Conservation (phyloP, 768 basidiomycete genomes). For the Boletus vermiculosoides region DNA sequence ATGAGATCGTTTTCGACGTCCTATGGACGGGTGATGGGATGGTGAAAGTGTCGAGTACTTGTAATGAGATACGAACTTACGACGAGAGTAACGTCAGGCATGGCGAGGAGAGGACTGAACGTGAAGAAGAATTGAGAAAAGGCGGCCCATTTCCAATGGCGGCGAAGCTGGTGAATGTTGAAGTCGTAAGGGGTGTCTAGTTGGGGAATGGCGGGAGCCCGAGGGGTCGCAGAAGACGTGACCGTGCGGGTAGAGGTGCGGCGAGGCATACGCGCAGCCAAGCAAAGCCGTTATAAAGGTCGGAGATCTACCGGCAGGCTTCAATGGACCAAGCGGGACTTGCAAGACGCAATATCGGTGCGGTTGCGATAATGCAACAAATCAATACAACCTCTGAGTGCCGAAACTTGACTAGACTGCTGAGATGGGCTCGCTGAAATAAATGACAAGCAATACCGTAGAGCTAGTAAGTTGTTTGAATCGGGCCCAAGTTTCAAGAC, state of each 20-base stretch:
- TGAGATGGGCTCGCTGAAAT: constrained; percentile 12
- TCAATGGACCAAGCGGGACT: constrained; percentile 20
- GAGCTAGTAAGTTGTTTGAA: neutral
- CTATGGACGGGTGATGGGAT: constrained; percentile 37
- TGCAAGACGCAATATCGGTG: constrained; percentile 18
- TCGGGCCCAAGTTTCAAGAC: constrained; percentile 1
- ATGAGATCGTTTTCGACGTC: constrained; percentile 78
- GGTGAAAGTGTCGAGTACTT: neutral
- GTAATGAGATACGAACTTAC: constrained; percentile 40
- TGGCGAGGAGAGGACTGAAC: constrained; percentile 70
- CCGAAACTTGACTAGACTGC: constrained; percentile 13
- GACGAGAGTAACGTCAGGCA: constrained; percentile 65
- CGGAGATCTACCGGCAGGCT: constrained; percentile 35
- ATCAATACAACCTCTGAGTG: constrained; percentile 12
- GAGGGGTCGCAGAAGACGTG: constrained; percentile 32
- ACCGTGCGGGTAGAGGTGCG: constrained; percentile 45
- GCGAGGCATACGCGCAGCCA: constrained; percentile 54
- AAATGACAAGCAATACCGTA: constrained; percentile 3
- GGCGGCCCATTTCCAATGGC: constrained; percentile 90
- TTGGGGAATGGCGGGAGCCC: constrained; percentile 27
- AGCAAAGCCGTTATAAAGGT: constrained; percentile 36
- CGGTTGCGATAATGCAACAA: constrained; percentile 24
- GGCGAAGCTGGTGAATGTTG: constrained; percentile 58
- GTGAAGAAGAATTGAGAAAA: constrained; percentile 89
- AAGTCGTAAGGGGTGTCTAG: constrained; percentile 30